A percentile compares a stretch with the other conserved stretches of the same genome.
Evolutionary conservation across 768 basidiomycete genomes (phyloP).

Genomic region (Strobilomyces dryophilus): DNA sequence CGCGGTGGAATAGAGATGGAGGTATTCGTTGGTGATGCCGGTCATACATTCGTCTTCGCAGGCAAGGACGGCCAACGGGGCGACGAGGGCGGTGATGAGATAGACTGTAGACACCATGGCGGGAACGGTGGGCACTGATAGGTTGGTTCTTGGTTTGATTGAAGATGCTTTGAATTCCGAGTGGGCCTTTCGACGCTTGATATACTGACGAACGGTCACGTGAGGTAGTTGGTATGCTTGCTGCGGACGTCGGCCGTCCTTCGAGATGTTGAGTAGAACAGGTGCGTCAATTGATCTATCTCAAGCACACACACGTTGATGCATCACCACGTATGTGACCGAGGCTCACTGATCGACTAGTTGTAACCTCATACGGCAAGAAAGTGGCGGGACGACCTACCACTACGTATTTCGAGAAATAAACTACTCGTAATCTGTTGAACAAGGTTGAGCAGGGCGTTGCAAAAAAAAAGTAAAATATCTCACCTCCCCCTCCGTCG

Average conservation of each 20-base stretch:
- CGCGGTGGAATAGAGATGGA: conserved; percentile 45
- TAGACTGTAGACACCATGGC: conserved; percentile 20
- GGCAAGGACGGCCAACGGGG: conserved; percentile 41
- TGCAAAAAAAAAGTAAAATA: neutral
- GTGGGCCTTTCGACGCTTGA: neutral
- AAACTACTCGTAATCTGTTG: conserved; percentile 27
- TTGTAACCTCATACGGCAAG: neutral
- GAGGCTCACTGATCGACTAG: neutral
- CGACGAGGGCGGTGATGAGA: conserved; percentile 23
- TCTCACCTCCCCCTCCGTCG: conserved; percentile 56
- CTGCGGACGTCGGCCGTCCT: too few species aligned
- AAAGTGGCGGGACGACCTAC: conserved; percentile 2
- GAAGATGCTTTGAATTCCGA: neutral
- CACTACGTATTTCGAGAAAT: neutral
- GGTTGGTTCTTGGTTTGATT: neutral
- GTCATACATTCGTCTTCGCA: conserved; percentile 72
- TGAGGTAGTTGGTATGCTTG: conserved; percentile 13
- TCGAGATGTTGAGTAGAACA: too few species aligned
- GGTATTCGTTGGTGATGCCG: conserved; percentile 53
- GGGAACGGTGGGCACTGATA: conserved; percentile 7
- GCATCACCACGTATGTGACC: neutral
- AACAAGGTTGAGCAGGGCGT: neutral
- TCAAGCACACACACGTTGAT: neutral
- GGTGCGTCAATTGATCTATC: neutral
- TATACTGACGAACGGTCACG: conserved; percentile 15